Evolutionary conservation across 805 yeast genomes (phyloP).

Genomic region (Kodamaea neixiangensis): DNA sequence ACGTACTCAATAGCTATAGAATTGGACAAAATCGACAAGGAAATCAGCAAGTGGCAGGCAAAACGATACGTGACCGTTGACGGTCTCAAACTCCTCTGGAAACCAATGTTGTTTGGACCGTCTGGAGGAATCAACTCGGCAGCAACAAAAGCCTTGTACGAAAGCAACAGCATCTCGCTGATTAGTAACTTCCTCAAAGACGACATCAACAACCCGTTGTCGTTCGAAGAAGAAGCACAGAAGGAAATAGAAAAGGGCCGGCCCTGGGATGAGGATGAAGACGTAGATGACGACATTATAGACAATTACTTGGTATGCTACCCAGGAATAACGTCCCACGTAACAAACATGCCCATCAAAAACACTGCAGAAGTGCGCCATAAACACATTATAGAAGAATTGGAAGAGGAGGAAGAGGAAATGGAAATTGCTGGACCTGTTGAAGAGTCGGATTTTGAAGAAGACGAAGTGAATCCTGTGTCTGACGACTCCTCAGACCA

Average conservation of each 20-base stretch:
- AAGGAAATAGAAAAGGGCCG: constrained; percentile 43
- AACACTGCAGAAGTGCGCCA: not conserved
- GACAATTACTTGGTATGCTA: constrained; percentile 33
- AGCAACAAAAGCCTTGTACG: constrained; percentile 31
- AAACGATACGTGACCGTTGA: constrained; percentile 57
- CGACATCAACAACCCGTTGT: constrained; percentile 64
- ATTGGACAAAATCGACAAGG: constrained; percentile 39
- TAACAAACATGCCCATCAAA: not conserved
- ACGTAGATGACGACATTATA: constrained; percentile 14
- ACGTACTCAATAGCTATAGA: constrained; percentile 58
- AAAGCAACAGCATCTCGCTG: constrained; percentile 52
- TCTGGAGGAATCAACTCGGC: constrained; percentile 80
- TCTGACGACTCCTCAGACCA: not conserved
- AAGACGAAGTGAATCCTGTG: not conserved
- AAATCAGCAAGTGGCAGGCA: constrained; percentile 51
- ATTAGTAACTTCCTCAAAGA: constrained; percentile 64
- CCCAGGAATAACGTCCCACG: constrained; percentile 31
- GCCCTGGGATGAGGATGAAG: constrained; percentile 12
- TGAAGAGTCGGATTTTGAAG: constrained; percentile 1
- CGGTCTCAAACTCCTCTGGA: constrained; percentile 66
- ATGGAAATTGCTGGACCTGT: not conserved
- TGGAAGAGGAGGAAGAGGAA: constrained; percentile 5
- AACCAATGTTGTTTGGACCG: constrained; percentile 80
- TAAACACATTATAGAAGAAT: not conserved
- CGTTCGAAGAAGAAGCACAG: constrained; percentile 56